Conservation (phyloP, 2,329 filamentous ascomycete genomes). For the Exophiala aquamarina region DNA sequence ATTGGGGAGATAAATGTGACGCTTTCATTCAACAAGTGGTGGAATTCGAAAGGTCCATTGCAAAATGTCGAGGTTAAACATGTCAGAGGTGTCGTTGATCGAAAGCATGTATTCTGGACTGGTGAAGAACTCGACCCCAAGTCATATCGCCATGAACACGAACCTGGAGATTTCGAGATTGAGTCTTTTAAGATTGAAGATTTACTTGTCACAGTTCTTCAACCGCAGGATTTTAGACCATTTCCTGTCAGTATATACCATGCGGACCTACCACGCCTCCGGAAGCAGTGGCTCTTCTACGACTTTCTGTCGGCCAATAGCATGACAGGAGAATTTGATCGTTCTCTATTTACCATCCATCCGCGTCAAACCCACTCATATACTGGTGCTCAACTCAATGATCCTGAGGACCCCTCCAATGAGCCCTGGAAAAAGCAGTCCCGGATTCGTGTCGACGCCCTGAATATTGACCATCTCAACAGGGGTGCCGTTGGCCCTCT, state of each 20-base stretch:
- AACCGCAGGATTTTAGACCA: conserved; percentile 86
- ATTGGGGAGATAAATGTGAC: conserved; percentile 96
- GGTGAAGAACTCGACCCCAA: conserved; percentile 73
- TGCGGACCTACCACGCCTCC: conserved; percentile 85
- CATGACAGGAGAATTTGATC: conserved; percentile 93
- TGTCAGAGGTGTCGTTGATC: conserved; percentile 86
- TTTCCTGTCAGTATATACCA: conserved; percentile 95
- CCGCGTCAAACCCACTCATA: conserved; percentile 85
- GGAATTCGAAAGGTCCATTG: conserved; percentile 90
- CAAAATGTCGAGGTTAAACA: conserved; percentile 93
- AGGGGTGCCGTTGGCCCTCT: conserved; percentile 90
- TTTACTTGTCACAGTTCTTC: conserved; percentile 84
- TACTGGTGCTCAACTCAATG: conserved; percentile 61
- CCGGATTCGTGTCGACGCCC: conserved; percentile 83
- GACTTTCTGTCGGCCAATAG: conserved; percentile 94
- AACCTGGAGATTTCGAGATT: conserved; percentile 93
- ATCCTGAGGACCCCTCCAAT: conserved; percentile 47
- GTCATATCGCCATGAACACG: conserved; percentile 82
- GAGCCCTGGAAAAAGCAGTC: conserved; percentile 94
- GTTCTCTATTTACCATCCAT: conserved; percentile 95
- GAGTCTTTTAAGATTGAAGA: conserved; percentile 97
- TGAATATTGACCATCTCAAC: conserved; percentile 95
- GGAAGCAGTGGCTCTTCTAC: conserved; percentile 97
- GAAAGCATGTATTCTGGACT: conserved; percentile 76
- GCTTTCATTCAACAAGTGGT: conserved; percentile 97